Conservation (phyloP, 331 rosid genomes). For the Acacia concinna region DNA sequence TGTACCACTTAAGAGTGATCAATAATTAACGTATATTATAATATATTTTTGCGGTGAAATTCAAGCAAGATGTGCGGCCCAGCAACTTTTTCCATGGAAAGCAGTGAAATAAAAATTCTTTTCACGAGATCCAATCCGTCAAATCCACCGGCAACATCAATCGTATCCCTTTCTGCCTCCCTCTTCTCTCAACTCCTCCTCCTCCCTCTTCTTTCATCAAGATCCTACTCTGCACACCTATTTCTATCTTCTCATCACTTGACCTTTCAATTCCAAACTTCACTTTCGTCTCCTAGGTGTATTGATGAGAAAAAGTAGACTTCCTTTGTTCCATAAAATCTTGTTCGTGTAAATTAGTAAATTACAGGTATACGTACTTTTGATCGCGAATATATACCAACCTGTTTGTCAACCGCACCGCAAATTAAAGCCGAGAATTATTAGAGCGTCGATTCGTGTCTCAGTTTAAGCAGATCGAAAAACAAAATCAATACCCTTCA, state of each 20-base stretch:
- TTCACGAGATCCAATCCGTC: conserved; percentile 61
- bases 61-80: conserved; percentile 45
- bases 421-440: background rate
- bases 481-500: background rate
- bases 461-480: background rate
- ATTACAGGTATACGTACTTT: background rate
- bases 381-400: background rate
- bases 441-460: background rate
- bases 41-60: conserved; percentile 22
- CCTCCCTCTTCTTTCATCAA: background rate
- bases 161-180: conserved; percentile 7
- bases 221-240: background rate
- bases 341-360: background rate
- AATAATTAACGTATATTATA: background rate
- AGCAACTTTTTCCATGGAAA: conserved; percentile 34
- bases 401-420: background rate
- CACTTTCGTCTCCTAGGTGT: background rate
- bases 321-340: background rate
- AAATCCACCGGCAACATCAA: conserved; percentile 37
- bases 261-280: background rate
- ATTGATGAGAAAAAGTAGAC: background rate
- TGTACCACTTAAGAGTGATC: background rate
- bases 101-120: conserved; percentile 42
- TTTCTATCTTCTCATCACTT: background rate
- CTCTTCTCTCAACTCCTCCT: background rate